Conservation (phyloP, 306 rosid genomes). For the Spatholobus suberectus region DNA sequence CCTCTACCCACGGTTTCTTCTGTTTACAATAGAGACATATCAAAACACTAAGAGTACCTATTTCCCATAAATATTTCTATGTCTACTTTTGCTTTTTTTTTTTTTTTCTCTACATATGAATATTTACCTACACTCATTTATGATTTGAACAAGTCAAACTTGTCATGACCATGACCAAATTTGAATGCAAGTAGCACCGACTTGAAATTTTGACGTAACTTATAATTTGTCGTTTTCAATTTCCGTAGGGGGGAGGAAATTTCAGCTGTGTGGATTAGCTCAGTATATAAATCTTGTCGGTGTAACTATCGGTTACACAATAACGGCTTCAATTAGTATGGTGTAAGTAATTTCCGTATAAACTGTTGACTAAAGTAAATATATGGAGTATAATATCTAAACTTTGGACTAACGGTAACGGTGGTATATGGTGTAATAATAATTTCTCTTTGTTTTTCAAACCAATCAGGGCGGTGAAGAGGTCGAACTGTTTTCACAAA, state of each 20-base stretch:
- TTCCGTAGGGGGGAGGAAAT: conserved; percentile 73
- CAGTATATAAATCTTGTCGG: conserved; percentile 87
- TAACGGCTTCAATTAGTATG: conserved; percentile 94
- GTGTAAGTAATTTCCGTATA: conserved; percentile 69
- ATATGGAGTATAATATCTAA: neutral
- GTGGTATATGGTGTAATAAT: neutral
- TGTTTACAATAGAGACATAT: too few relatives aligned
- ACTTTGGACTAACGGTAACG: conserved; percentile 20
- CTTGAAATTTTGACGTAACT: neutral
- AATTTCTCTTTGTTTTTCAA: neutral
- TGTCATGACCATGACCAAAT: neutral
- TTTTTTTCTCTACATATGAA: neutral
- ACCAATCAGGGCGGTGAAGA: conserved; percentile 76
- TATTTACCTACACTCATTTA: neutral
- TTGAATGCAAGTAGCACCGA: neutral
- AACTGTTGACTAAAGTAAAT: neutral
- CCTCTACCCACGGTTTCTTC: too few relatives aligned
- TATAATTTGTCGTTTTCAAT: neutral
- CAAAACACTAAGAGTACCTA: too few relatives aligned
- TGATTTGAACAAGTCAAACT: neutral
- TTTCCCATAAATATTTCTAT: neutral
- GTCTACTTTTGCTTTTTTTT: neutral
- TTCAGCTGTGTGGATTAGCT: conserved; percentile 90
- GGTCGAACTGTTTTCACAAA: conserved; percentile 88
- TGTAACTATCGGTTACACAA: conserved; percentile 90